phyloP scores from a whole-genome alignment of 2,329 filamentous ascomycete species.

The Metarhizium rileyi region DNA sequence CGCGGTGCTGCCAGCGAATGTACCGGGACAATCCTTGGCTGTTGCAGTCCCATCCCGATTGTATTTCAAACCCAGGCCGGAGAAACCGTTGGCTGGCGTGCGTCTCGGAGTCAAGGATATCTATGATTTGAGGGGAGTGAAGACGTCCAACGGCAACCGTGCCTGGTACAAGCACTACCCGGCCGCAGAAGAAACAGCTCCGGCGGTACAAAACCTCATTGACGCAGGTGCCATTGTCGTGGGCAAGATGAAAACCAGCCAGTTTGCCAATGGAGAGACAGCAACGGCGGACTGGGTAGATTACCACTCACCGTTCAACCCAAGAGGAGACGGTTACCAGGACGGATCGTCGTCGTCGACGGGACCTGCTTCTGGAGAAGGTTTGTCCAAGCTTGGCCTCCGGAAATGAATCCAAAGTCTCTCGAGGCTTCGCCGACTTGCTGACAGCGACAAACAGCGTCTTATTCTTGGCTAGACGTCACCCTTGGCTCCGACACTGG shows the following conservation, averaged over 20 bases:
- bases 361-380: conserved; percentile 13
- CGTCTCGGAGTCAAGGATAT: conserved; percentile 52
- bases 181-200: conserved; percentile 33
- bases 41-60: conserved; percentile 45
- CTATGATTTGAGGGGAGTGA: conserved; percentile 43
- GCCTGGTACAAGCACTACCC: conserved; percentile 47
- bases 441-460: conserved; percentile 11
- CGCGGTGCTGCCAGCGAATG: conserved; percentile 6
- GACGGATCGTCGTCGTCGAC: conserved; percentile 31
- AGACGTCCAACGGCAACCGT: conserved; percentile 43
- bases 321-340: conserved; percentile 37
- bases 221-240: conserved; percentile 44
- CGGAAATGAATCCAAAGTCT: too few relatives aligned
- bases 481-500: conserved; percentile 36
- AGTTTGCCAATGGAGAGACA: conserved; percentile 31
- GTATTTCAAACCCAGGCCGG: conserved; percentile 37
- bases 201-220: conserved; percentile 45
- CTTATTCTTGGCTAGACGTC: conserved; percentile 36
- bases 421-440: too few relatives aligned
- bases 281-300: conserved; percentile 37
- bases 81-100: conserved; percentile 44
- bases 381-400: not conserved
- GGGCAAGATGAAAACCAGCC: conserved; percentile 35
- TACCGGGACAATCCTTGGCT: conserved; percentile 8
- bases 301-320: conserved; percentile 30